Base-by-base conservation (phyloP, 108 stramenopile species). In the Heterococcus sp. region DNA sequence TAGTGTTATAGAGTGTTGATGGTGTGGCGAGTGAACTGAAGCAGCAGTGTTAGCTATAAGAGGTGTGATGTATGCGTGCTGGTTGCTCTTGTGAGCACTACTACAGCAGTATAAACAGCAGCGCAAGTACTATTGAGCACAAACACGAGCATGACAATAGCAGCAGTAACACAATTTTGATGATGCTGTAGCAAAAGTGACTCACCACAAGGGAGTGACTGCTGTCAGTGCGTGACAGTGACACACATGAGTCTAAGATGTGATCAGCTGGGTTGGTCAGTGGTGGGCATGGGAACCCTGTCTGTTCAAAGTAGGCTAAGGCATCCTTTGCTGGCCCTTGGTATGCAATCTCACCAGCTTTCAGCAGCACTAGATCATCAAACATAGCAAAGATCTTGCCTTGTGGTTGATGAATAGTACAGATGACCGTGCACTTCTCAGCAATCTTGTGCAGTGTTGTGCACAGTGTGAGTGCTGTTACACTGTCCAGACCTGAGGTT, bases 271-370 rank as follows among this genome's bases (percentile, higher is more conserved):
- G 67, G 28, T 68, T 68, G 8, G 67, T 68, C 8, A 68, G 21
- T 29, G 67, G 67, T 8, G 67, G 67, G 28, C 67, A 68, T 26
- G 67, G 67, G 67, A 68, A 68, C 8, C 67, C 67, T 5, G 67
- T 29, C 28, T 68, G 30, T 14, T 68, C 67, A 68, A 68, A 68
- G 28, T 32, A 68, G 8, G 27, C 28, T 32, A 68, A 11, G 32
- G 67, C 3, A 8, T 68, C 28, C 0, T 29, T 29, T 26, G 67
- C 67, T 32, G 67, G 67, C 8, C 67, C 67, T 32, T 28, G 28
- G 28, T 68, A 68, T 5, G 28, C 67, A 68, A 68, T 68, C 4
- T 68, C 67, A 8, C 67, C 67, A 29, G 67, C 3, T 32, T 68
- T 68, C 31, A 58, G 46, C 46, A 58, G 46, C 21, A 58, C 21